Base-by-base conservation (phyloP, 768 basidiomycete species). In the Amyloporia xantha region DNA sequence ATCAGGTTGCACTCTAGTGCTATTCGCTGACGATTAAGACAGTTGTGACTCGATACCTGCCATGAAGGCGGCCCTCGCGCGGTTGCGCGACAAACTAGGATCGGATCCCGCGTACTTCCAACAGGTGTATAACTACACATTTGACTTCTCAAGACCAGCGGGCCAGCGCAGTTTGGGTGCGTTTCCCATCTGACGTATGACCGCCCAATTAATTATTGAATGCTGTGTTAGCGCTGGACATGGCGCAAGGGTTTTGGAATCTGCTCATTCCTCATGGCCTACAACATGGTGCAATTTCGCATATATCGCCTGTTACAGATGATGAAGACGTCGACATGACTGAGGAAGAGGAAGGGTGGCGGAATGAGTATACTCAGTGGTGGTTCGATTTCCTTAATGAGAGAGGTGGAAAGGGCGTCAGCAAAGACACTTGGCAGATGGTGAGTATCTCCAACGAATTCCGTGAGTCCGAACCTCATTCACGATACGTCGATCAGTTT, bases 391-490 rank as follows among this genome's bases (percentile, higher is more conserved):
- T 81, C 62, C 64, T 93, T 62, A 66, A 62, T 26, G 69, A 76
- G 60, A 82, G 77, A 54, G 81, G 80, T 1, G 71, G 71, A 19
- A 86, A 85, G 61, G 90, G 88, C 4, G 76, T 94, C 26, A 91
- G 87, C 68, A 89, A 86, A 67, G 91, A 91, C 67, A 88, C 86
- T 15, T 92, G 90, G 91, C 66, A 73, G 44, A 91, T 92, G 89
- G 90, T 87, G 42, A 37, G 81, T 67, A 45, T 46, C 30, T 7
- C 15, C 30, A 15, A 7, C 30, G n/a, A n/a, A 28, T 41, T 23
- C 33, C 26, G n/a, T n/a, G n/a, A n/a, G n/a, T n/a, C n/a, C n/a
- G n/a, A n/a, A n/a, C n/a, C 27, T n/a, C 52, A 20, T 39, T 37
- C n/a, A n/a, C n/a, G 33, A 39, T n/a, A 17, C 15, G 21, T 2